Evolutionary conservation across 192 early-diverging fungal genomes (phyloP).

Genomic region (Coemansia javaensis): DNA sequence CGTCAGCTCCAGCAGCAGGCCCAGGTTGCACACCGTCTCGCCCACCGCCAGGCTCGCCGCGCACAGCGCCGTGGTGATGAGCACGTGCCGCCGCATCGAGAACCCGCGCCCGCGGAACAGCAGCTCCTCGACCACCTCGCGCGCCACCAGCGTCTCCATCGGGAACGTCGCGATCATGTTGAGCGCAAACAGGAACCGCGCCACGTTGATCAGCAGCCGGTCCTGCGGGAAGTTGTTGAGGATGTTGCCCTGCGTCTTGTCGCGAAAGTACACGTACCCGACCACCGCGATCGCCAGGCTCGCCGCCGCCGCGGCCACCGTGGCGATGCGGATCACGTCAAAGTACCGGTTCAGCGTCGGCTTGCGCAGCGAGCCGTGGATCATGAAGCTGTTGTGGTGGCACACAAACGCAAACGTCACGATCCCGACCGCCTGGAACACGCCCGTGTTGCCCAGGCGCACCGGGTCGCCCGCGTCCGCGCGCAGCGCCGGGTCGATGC

Average conservation of each 20-base stretch:
- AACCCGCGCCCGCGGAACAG: slow-evolving; percentile 53
- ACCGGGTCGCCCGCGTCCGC: slow-evolving; percentile 27
- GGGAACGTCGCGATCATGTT: slow-evolving; percentile 97
- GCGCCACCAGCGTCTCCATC: slow-evolving; percentile 83
- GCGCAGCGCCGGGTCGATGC: slow-evolving; percentile 51
- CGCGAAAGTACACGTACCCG: slow-evolving; percentile 77
- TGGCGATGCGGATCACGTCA: slow-evolving; percentile 76
- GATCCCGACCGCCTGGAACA: slow-evolving; percentile 82
- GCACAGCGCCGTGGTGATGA: slow-evolving; percentile 65
- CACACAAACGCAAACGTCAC: slow-evolving; percentile 96
- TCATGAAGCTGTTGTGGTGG: slow-evolving; percentile 93
- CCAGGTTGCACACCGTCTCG: slow-evolving; percentile 72
- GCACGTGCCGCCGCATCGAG: slow-evolving; percentile 58
- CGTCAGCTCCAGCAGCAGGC: slow-evolving; percentile 82
- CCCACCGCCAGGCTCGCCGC: slow-evolving; percentile 63
- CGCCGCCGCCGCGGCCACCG: slow-evolving; percentile 61
- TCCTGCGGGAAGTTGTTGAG: slow-evolving; percentile 83
- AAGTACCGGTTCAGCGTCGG: slow-evolving; percentile 84
- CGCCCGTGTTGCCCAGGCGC: slow-evolving; percentile 48
- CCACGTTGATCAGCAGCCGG: slow-evolving; percentile 76
- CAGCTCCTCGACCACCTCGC: slow-evolving; percentile 65
- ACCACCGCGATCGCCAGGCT: slow-evolving; percentile 68
- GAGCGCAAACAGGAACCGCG: slow-evolving; percentile 79
- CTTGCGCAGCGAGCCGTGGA: slow-evolving; percentile 76
- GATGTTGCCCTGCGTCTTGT: slow-evolving; percentile 84